Conservation (phyloP, 306 rosid species). For the Dalbergia cultrata region DNA sequence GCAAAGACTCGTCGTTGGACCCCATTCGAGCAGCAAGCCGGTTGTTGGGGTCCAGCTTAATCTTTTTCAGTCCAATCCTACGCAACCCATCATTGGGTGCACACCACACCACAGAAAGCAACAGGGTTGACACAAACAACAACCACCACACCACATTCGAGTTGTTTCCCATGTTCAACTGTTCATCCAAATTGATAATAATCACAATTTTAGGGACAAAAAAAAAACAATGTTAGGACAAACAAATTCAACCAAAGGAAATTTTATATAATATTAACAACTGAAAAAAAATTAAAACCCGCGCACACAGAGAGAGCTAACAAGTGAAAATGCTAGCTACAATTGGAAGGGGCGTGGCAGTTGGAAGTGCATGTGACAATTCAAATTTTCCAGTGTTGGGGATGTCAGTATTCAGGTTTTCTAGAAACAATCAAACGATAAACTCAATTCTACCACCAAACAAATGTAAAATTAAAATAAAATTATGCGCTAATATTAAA, state of each 20-base stretch:
- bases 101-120: slow-evolving; percentile 53
- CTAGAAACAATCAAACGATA: neutral
- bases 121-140: slow-evolving; percentile 54
- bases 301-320: neutral
- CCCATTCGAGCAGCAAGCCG: slow-evolving; percentile 61
- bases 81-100: slow-evolving; percentile 62
- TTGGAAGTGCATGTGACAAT: neutral
- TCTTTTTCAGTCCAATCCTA: slow-evolving; percentile 83
- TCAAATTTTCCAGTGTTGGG: neutral
- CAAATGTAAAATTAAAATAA: neutral
- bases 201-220: neutral
- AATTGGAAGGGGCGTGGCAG: neutral
- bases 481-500: neutral
- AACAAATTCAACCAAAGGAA: neutral
- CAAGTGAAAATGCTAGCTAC: neutral
- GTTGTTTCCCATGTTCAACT: slow-evolving; percentile 63
- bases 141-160: slow-evolving; percentile 47
- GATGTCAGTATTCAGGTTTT: neutral
- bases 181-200: slow-evolving; percentile 37
- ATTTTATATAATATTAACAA: neutral
- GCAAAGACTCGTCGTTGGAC: slow-evolving; percentile 50
- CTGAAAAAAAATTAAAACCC: neutral
- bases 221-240: neutral
- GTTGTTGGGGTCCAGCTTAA: slow-evolving; percentile 56
- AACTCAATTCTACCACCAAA: neutral